Conservation (phyloP, 164 flowering plant species). For the Amborella trichopoda region DNA sequence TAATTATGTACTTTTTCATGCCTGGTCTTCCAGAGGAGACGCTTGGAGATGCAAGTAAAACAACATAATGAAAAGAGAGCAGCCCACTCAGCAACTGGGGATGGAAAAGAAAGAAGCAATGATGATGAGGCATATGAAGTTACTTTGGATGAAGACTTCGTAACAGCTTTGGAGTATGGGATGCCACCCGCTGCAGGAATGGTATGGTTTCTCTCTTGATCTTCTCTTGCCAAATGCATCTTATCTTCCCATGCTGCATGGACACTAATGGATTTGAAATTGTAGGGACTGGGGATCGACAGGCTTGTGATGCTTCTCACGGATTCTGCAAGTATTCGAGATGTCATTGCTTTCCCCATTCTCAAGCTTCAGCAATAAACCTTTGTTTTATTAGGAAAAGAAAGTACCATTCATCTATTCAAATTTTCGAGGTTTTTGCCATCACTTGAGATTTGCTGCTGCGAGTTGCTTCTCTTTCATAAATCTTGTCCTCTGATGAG, state of each 20-base stretch:
- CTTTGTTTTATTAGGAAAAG: neutral
- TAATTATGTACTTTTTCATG: no score
- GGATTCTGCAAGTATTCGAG: constrained; percentile 81
- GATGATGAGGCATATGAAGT: constrained; percentile 76
- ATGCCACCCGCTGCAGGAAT: constrained; percentile 99
- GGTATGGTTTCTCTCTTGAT: constrained; percentile 35
- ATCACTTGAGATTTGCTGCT: no score
- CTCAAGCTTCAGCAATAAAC: constrained; percentile 59
- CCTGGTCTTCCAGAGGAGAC: constrained; percentile 67
- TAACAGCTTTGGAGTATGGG: constrained; percentile 90
- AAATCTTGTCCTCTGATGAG: no score
- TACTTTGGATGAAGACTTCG: constrained; percentile 82
- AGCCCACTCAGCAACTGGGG: constrained; percentile 13
- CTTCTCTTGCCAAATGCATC: no score
- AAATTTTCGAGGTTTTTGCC: neutral
- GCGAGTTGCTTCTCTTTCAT: no score
- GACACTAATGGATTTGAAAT: constrained; percentile 2
- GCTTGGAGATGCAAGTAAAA: constrained; percentile 85
- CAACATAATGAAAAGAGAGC: constrained; percentile 68
- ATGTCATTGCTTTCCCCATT: constrained; percentile 92
- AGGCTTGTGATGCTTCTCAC: constrained; percentile 95
- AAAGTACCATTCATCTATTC: neutral
- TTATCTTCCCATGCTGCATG: no score
- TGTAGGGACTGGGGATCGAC: constrained; percentile 92
- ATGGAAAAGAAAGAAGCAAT: constrained; percentile 17